phyloP scores from a whole-genome alignment of 768 basidiomycete genomes.

The Tephrocybe sp. region DNA sequence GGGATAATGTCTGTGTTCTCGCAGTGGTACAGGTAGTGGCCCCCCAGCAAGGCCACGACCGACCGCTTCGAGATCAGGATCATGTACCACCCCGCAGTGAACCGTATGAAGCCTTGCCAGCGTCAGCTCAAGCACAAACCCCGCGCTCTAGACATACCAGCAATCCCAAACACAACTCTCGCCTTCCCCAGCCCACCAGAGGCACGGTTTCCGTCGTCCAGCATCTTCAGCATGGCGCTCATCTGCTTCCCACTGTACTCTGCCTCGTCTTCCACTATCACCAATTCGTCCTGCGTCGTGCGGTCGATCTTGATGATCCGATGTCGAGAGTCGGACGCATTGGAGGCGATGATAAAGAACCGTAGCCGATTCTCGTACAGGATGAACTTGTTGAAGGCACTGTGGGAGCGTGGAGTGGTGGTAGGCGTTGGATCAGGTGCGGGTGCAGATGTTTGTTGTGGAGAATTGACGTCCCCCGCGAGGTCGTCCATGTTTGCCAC shows the following conservation, averaged over 20 bases:
- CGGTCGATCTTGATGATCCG: constrained; percentile 94
- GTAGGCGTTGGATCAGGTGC: background rate
- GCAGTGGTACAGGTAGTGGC: constrained; percentile 95
- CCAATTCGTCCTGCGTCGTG: constrained; percentile 71
- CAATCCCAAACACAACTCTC: constrained; percentile 79
- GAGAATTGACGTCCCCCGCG: too few relatives aligned
- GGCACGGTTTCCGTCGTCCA: constrained; percentile 90
- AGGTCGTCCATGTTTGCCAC: too few relatives aligned
- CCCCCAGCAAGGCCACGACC: constrained; percentile 90
- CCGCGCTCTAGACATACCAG: constrained; percentile 45
- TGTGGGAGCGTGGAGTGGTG: constrained; percentile 16
- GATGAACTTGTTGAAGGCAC: constrained; percentile 78
- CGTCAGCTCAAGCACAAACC: background rate
- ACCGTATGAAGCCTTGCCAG: constrained; percentile 79
- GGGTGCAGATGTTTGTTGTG: too few relatives aligned
- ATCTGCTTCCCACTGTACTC: constrained; percentile 90
- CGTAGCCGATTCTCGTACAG: constrained; percentile 91
- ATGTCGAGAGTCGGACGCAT: constrained; percentile 84
- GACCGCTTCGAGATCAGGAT: constrained; percentile 87
- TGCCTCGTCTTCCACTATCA: constrained; percentile 83
- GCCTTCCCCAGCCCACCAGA: constrained; percentile 85
- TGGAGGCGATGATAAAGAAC: constrained; percentile 91
- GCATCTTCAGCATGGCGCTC: constrained; percentile 89
- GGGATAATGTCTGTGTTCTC: constrained; percentile 87
- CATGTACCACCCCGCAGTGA: constrained; percentile 97